Conservation (phyloP, 2,329 filamentous ascomycete species). For the Lomentospora prolificans region DNA sequence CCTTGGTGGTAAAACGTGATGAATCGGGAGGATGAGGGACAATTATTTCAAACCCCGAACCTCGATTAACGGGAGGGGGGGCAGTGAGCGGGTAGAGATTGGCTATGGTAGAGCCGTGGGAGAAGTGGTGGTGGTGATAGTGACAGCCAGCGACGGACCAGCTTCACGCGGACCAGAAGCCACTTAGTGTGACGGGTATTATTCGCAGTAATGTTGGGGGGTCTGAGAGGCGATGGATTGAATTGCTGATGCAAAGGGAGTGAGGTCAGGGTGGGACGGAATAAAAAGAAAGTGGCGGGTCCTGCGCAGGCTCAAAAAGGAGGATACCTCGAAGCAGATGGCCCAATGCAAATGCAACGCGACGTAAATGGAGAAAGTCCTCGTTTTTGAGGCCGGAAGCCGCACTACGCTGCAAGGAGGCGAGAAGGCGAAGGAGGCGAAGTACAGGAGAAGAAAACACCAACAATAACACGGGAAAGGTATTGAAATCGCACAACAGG, state of each 20-base stretch:
- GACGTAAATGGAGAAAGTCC: background rate
- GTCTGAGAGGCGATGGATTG: background rate
- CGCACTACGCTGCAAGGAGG: background rate
- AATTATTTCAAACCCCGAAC: background rate
- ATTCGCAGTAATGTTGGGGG: background rate
- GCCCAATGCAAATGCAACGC: conserved; percentile 3
- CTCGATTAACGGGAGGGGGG: background rate
- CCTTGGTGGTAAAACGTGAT: background rate
- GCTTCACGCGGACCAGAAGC: background rate
- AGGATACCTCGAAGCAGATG: background rate
- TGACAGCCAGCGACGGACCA: background rate
- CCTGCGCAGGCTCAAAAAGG: background rate
- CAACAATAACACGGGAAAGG: background rate
- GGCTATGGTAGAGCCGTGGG: background rate
- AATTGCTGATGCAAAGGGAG: no score
- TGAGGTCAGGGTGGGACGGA: no score
- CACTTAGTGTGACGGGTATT: background rate
- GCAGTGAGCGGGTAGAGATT: background rate
- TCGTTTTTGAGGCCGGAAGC: background rate
- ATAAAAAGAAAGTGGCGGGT: background rate
- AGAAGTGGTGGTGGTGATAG: background rate
- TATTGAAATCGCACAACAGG: background rate
- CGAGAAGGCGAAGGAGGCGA: background rate
- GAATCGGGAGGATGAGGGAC: background rate
- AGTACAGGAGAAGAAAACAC: background rate